Base-by-base conservation (phyloP, 768 basidiomycete species). In the Agrocybe pediades region DNA sequence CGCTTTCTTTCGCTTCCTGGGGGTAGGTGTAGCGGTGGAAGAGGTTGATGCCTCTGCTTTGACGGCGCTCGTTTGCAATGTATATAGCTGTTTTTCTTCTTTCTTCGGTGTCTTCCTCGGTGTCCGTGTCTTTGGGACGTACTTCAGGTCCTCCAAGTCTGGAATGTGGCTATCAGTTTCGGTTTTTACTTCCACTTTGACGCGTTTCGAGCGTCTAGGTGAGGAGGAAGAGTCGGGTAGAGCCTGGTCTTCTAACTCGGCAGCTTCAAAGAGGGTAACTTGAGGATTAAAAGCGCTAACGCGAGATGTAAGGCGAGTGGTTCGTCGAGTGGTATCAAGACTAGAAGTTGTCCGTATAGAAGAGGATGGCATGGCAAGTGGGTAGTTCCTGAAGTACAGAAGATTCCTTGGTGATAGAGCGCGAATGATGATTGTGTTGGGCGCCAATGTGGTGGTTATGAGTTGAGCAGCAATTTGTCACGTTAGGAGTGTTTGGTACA, bases 1-100 rank as follows among this genome's bases (percentile, higher is more conserved):
- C 1, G 40, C 24, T 25, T 42, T 39, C 29, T 1, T 16, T n/a
- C n/a, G n/a, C 23, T 27, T 53, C 23, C 40, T 11, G 3, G 33
- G 11, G 4, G 33, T 55, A 2, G n/a, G n/a, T n/a, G n/a, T n/a
- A n/a, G n/a, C n/a, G n/a, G n/a, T n/a, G n/a, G 62, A 57, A 21
- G 41, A 33, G 11, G 13, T 36, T 1, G 29, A 36, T 36, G 33
- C 15, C 15, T 36, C 42, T 1, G 60, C 43, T n/a, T 64, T 68
- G 41, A 58, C 41, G 15, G 53, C 29, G 40, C 59, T 62, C 51
- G 65, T 67, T 25, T 58, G 68, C 26, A 61, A 55, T 61, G 60
- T 13, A 60, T 55, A 9, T 63, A 58, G 7, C 53, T 69, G 0
- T 41, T 54, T 8, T 30, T 17, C 46, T 24, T 13, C 25, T 33